Conservation (phyloP, 2,329 filamentous ascomycete species). For the Orbilia quercus region DNA sequence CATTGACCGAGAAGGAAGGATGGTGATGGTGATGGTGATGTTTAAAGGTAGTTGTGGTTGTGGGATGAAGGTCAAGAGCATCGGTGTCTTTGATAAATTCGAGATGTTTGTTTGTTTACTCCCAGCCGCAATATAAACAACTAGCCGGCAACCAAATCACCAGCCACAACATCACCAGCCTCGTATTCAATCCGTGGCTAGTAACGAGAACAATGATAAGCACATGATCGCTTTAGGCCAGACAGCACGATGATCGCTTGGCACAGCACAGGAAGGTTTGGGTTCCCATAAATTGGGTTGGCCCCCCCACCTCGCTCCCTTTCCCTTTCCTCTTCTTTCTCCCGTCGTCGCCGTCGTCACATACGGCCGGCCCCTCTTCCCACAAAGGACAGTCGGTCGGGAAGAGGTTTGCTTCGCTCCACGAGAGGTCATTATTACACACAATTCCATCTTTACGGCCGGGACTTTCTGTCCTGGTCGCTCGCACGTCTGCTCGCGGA, state of each 20-base stretch:
- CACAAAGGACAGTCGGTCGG: slow-evolving; percentile 39
- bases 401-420: slow-evolving; percentile 53
- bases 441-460: neutral
- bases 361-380: slow-evolving; percentile 51
- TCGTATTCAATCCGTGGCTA: neutral
- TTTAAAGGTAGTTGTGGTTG: neutral
- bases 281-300: slow-evolving; percentile 29
- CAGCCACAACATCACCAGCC: slow-evolving; percentile 15
- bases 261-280: slow-evolving; percentile 1
- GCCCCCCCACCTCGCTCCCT: slow-evolving; percentile 35
- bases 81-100: slow-evolving; percentile 3
- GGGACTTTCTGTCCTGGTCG: neutral
- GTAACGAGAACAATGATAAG: neutral
- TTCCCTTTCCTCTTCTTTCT: slow-evolving; percentile 36
- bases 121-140: slow-evolving; percentile 3
- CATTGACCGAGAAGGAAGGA: slow-evolving; percentile 7
- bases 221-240: neutral
- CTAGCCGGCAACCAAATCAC: slow-evolving; percentile 7
- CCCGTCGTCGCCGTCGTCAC: slow-evolving; percentile 34
- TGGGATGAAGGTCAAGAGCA: neutral
- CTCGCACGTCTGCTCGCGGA: slow-evolving; percentile 24
- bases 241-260: slow-evolving; percentile 9
- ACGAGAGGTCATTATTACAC: neutral
- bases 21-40: neutral
- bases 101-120: slow-evolving; percentile 49